Base-by-base conservation (phyloP, 2,329 filamentous ascomycete species). In the Calonectria hongkongensis region DNA sequence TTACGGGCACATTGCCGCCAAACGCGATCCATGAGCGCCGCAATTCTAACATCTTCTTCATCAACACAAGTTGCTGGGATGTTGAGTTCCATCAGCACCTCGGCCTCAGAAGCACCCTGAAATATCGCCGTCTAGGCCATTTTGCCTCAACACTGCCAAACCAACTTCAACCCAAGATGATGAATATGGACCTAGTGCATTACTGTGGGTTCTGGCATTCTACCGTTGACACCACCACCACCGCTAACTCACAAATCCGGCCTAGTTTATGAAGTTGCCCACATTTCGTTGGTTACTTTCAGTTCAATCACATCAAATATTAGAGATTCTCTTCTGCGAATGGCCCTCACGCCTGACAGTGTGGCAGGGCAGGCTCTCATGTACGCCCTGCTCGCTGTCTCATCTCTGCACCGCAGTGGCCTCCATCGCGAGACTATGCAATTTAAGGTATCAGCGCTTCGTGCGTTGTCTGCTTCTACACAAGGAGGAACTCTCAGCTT, bases 31-130 rank as follows among this genome's bases (percentile, higher is more conserved):
- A 4, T 36, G 2, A 48, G 13, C 8, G 25, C 28, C 36, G 33
- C 10, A 33, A 41, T 18, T 15, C 30, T 27, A 28, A 48, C 2
- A 47, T 67, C 18, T 71, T 71, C 28, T 66, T 78, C 10, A 58
- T 78, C 41, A 76, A 78, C 18, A 78, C 76, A 9, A 70, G 68
- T 13, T 73, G 15, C n/a, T 28, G 51, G 3, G 75, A 78, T 18
- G 33, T 78, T 1, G 66, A 71, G 18, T 13, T 70, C 0, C 39
- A 75, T 28, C 10, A 28, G 1, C 4, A 66, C 27, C 8, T 72
- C 0, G 21, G 67, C 0, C 27, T 16, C 0, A 63, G 18, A 9
- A 28, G 8, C 2, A 8, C 27, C 6, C 18, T n/a, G 16, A 25
- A 36, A 2, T 43, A 3, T 3, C 16, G 8, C 0, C 39, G 1